Conservation (phyloP, 441 rosid species). For the Euphorbia celastroides region DNA sequence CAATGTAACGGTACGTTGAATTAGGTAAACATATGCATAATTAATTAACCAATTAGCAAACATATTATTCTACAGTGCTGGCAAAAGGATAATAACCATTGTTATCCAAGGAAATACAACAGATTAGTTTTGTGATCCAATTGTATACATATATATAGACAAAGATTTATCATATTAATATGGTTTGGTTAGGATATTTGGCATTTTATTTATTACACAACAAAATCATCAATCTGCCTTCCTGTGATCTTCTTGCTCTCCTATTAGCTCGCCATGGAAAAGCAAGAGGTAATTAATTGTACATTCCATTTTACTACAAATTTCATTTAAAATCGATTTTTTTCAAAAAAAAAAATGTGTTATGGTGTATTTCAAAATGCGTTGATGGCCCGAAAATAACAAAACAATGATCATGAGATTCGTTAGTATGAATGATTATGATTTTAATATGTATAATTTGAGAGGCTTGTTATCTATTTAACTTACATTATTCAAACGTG, state of each 20-base stretch:
- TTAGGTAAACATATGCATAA: not conserved
- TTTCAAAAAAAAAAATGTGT: too few species aligned
- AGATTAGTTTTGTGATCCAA: not conserved
- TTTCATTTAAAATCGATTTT: too few species aligned
- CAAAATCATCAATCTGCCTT: not conserved
- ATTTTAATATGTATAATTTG: too few species aligned
- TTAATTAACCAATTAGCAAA: not conserved
- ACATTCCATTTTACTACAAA: not conserved
- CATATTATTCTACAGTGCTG: not conserved
- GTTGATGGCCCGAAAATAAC: too few species aligned
- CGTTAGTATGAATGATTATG: too few species aligned
- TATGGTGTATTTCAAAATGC: too few species aligned
- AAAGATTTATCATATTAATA: not conserved
- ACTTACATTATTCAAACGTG: too few species aligned
- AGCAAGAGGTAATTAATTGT: not conserved
- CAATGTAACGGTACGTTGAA: not conserved
- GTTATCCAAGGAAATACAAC: not conserved
- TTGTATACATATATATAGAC: not conserved
- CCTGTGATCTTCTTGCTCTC: slow-evolving; percentile 3
- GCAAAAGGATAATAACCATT: not conserved
- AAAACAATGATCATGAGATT: too few species aligned
- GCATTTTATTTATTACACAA: not conserved
- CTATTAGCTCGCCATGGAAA: not conserved
- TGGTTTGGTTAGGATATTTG: not conserved
- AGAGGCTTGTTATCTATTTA: too few species aligned